Evolutionary conservation across 495 filamentous ascomycete genomes (phyloP), one percentile per base, ranked within the genome.

Genomic region (Penicillium longicatenatum): DNA sequence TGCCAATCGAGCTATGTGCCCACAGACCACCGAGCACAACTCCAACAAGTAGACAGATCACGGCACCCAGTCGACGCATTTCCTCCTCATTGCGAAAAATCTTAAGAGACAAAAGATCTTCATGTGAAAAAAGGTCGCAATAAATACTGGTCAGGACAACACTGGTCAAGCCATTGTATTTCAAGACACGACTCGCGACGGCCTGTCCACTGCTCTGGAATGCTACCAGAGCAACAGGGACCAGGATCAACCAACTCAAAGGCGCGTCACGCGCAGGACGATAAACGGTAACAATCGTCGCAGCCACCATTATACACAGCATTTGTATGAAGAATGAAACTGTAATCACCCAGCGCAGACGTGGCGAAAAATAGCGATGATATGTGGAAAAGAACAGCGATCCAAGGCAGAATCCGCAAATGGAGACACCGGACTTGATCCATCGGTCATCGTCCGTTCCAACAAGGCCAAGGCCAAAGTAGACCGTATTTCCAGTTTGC

Each of bases 401-500:
- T 14, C 88, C 88, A 21, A 87, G 44, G 69, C 84, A 86, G 72
- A 91, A 91, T 44, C 76, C 82, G n/a, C 68, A 62, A 21, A 91
- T 81, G 0, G 88, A 89, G 7, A 78, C 75, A 5, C 75, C 77
- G 2, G 88, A 86, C 66, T 88, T 88, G 66, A 88, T 81, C 84
- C 85, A 90, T 12, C 65, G 65, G 22, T 62, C 58, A 20, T 64
- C 62, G 4, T 68, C 60, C 9, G 63, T 60, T 0, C 86, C 87
- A 0, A 79, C 74, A 1, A 91, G 66, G 0, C 88, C 89, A 6
- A 92, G 79, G 6, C 86, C 89, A 21, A 89, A 72, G 65, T 90
- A 91, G 16, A 92, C 83, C 0, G 89, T 90, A 69, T 92, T 92
- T 77, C 88, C 88, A 22, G 88, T 91, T 64, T 92, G 88, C 89